Conservation (phyloP, 2,329 filamentous ascomycete species). For the Botrytis aclada region DNA sequence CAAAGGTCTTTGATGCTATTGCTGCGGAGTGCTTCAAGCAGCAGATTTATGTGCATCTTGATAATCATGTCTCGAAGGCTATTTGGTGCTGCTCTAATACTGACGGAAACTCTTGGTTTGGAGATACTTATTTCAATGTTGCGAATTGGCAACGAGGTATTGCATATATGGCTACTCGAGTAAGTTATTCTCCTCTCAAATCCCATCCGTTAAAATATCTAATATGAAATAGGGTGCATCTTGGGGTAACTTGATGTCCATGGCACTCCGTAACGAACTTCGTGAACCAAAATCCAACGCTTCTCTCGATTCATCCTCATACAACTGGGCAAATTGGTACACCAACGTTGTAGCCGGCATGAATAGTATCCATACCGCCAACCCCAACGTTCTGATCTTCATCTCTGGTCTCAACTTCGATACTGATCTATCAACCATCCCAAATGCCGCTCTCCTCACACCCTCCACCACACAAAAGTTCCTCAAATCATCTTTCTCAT, state of each 20-base stretch:
- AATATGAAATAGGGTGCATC: neutral
- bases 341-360: constrained; percentile 43
- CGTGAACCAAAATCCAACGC: constrained; percentile 32
- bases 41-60: constrained; percentile 56
- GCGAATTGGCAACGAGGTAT: constrained; percentile 60
- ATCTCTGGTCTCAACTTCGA: constrained; percentile 49
- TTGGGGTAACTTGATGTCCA: constrained; percentile 27
- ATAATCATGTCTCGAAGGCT: constrained; percentile 59
- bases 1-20: constrained; percentile 59
- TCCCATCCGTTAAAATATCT: neutral
- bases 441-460: constrained; percentile 22
- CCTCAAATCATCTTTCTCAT: constrained; percentile 40
- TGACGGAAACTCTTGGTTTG: constrained; percentile 61
- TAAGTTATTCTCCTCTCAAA: constrained; percentile 36
- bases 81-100: constrained; percentile 55
- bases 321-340: constrained; percentile 48
- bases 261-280: constrained; percentile 43
- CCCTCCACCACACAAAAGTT: constrained; percentile 35
- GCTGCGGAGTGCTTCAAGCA: constrained; percentile 55
- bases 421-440: constrained; percentile 27
- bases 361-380: constrained; percentile 42
- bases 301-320: constrained; percentile 31
- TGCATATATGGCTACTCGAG: constrained; percentile 58
- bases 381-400: constrained; percentile 46
- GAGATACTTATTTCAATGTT: constrained; percentile 56